Percentiles rank a stretch among this genome's conserved stretches.
Evolutionary conservation across 257 asterid species (phyloP).

Genomic region (Salvia splendens): DNA sequence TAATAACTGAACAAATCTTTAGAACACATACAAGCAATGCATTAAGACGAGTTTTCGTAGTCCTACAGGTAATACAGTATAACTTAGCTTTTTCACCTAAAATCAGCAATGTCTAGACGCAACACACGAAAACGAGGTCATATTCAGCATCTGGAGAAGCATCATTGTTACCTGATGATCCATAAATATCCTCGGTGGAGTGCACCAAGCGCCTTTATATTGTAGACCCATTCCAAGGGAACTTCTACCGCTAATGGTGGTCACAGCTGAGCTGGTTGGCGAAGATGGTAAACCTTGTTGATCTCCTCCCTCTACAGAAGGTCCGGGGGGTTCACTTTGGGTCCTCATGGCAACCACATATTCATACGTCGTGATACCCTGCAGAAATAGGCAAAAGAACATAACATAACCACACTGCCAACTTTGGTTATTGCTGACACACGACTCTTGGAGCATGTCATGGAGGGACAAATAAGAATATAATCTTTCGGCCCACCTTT

Average conservation of each 20-base stretch:
- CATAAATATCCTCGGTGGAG: slow-evolving; percentile 96
- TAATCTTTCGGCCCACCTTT: slow-evolving; percentile 49
- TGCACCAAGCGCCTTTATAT: slow-evolving; percentile 97
- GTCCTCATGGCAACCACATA: slow-evolving; percentile 93
- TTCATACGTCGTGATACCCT: slow-evolving; percentile 98
- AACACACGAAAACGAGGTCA: slow-evolving; percentile 1
- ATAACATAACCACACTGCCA: background rate
- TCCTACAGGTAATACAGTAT: background rate
- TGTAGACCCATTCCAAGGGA: slow-evolving; percentile 90
- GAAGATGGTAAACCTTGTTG: slow-evolving; percentile 90
- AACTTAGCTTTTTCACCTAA: background rate
- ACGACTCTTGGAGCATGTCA: background rate
- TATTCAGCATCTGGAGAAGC: background rate
- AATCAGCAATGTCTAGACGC: background rate
- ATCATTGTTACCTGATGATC: slow-evolving; percentile 74
- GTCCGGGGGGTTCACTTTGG: slow-evolving; percentile 91
- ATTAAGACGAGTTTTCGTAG: background rate
- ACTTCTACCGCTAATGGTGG: slow-evolving; percentile 90
- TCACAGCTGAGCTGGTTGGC: slow-evolving; percentile 93
- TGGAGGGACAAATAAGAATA: background rate
- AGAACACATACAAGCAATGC: no score
- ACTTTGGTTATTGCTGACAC: background rate
- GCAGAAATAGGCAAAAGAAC: background rate
- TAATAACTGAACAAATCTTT: no score
- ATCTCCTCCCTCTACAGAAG: slow-evolving; percentile 81